Base-by-base conservation (phyloP, 1,284 basidiomycete genomes). In the Rhodotorula sp. region DNA sequence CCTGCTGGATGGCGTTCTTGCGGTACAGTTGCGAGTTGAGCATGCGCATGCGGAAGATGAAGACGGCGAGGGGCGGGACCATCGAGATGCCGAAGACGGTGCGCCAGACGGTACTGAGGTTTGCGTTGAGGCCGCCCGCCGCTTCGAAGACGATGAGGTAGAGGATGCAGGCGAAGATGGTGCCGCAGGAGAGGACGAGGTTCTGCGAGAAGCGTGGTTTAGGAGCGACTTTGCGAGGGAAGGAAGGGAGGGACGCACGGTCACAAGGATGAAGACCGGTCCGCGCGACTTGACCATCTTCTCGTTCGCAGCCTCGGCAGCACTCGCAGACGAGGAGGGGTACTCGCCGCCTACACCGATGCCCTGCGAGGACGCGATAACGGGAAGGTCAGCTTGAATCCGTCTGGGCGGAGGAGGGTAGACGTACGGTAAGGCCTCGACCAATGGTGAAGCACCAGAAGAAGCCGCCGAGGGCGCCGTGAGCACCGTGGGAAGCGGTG, bases 391-490 rank as follows among this genome's bases (percentile, higher is more conserved):
- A 24, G 48, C 24, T n/a, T n/a, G 20, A 22, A 51, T 10, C 2
- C 10, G 20, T 5, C 48, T 51, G 20, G 7, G 13, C 3, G 20
- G 54, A 7, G 32, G 32, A 30, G 55, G 7, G 15, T 32, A 24
- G n/a, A 39, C 60, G 60, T 22, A 56, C 64, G 48, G 87, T 88
- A 44, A 88, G 84, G 36, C 89, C 89, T 74, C 88, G 82, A 20
- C 89, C 87, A 70, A 91, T 80, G 0, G 89, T 89, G 72, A 90
- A 81, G 79, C 88, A 89, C 90, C 90, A 91, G 77, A 90, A 89
- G 56, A 91, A 81, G 34, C 87, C 88, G 1, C 62, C 66, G 2
- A 76, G 82, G 75, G 62, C 82, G 59, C 86, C 86, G 55, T 86
- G 79, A 1, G 84, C 83, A 4, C 87, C 89, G 74, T 87, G 85